Base-by-base conservation (phyloP, 805 yeast species). In the Starmerella ratchasimensis region DNA sequence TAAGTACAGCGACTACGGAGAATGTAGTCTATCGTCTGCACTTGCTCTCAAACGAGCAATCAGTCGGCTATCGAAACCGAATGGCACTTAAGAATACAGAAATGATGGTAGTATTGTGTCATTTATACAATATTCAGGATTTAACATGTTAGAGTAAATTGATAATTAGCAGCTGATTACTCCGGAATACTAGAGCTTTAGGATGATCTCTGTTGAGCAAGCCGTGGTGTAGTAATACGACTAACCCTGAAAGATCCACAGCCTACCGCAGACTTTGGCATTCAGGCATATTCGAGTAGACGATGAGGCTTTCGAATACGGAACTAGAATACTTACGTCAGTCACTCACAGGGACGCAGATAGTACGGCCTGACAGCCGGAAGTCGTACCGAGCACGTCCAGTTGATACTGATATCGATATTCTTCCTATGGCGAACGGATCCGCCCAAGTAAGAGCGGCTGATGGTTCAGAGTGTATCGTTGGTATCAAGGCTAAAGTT, bases 401-500 rank as follows among this genome's bases (percentile, higher is more conserved):
- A 0, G 59, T 90, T 33, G 93, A 83, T 52, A 80, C 93, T 3
- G 74, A 73, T 11, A 74, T 81, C 6, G 77, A 77, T 34, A 79
- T 88, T 50, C 64, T 90, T 42, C 90, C 94, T 0, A 72, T 76
- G 36, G 80, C 95, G 3, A 82, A 88, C 59, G 98, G 98, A 11
- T 84, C 96, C 2, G 79, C 96, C 0, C 69, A 94, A 60, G 72
- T 88, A 15, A 69, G 84, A 46, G 69, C 83, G 24, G 69, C 80
- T 34, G 97, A 88, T 57, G 97, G 98, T 17, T 73, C 83, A 44
- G 97, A 90, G 59, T 83, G 94, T 50, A 77, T 90, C 24, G 88
- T 83, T 4, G 90, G 96, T 52, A 69, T 88, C 33, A 90, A 90
- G 59, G 72, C 86, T 10, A 79, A 80, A 50, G 95, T 86, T 3